phyloP scores from a whole-genome alignment of 2,329 filamentous ascomycete genomes.

The Aspergillus viridinutans region DNA sequence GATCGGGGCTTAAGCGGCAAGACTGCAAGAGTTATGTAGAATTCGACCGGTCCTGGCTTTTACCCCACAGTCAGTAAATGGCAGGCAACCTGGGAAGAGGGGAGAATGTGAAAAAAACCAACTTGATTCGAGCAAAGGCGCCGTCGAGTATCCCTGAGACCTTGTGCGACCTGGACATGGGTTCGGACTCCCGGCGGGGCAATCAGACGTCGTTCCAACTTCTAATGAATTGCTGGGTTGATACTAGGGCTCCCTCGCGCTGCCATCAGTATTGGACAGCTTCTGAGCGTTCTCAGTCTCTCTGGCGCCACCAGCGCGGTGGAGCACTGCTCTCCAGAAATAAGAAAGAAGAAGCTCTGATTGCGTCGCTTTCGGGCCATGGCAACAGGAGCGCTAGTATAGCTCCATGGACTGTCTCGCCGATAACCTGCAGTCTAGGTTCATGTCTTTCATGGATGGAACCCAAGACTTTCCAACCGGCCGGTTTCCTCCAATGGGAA shows the following conservation, averaged over 20 bases:
- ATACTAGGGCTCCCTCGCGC: background rate
- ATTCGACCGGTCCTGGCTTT: background rate
- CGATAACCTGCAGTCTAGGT: background rate
- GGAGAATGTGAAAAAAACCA: background rate
- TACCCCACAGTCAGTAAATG: background rate
- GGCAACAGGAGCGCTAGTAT: background rate
- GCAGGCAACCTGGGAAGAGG: background rate
- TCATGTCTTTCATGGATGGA: background rate
- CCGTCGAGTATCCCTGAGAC: background rate
- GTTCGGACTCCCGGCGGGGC: background rate
- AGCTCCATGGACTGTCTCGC: background rate
- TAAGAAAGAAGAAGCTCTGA: background rate
- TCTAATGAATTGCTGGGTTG: background rate
- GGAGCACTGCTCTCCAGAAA: background rate
- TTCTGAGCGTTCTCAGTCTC: background rate
- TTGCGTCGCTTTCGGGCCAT: background rate
- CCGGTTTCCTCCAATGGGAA: background rate
- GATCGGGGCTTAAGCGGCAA: background rate
- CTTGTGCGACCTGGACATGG: background rate
- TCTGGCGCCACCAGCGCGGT: background rate
- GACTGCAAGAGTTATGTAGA: background rate
- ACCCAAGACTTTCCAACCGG: background rate
- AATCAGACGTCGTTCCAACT: background rate
- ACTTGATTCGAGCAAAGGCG: background rate
- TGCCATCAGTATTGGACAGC: background rate